phyloP scores from a whole-genome alignment of 345 rosid species.

The Boechera retrofracta region DNA sequence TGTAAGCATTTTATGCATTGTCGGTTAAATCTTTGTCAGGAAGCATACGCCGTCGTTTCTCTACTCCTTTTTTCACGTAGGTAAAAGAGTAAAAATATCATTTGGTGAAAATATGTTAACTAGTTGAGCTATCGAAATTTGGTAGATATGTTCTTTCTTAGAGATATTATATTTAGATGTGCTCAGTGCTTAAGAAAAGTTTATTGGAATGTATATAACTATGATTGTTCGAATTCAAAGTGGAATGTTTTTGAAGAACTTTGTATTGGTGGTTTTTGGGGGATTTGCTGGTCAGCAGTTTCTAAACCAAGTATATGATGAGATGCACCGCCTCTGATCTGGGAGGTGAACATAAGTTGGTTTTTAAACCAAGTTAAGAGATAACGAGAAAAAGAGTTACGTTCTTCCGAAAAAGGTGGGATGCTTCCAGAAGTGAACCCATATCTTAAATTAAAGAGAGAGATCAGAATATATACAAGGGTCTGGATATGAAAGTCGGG shows the following conservation, averaged over 20 bases:
- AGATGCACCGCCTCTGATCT: too few species aligned
- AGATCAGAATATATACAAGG: too few species aligned
- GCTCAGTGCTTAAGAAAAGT: neutral
- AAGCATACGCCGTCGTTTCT: conserved; percentile 19
- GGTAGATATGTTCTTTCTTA: neutral
- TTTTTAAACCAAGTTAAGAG: too few species aligned
- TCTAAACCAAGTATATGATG: too few species aligned
- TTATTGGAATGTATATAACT: neutral
- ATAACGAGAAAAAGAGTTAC: neutral
- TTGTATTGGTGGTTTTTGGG: neutral
- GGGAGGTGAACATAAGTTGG: neutral
- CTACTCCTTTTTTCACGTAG: neutral
- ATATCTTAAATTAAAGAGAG: too few species aligned
- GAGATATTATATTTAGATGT: neutral
- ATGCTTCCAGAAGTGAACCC: neutral
- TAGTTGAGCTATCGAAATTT: neutral
- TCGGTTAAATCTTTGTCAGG: conserved; percentile 33
- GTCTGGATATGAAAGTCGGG: neutral
- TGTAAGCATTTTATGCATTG: conserved; percentile 38
- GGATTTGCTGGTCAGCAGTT: neutral
- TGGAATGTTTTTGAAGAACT: neutral
- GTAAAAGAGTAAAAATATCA: neutral
- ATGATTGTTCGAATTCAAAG: neutral
- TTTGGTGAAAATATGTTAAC: neutral
- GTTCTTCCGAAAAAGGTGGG: neutral